Conservation (phyloP, 164 flowering plant genomes). For the Piper betle region DNA sequence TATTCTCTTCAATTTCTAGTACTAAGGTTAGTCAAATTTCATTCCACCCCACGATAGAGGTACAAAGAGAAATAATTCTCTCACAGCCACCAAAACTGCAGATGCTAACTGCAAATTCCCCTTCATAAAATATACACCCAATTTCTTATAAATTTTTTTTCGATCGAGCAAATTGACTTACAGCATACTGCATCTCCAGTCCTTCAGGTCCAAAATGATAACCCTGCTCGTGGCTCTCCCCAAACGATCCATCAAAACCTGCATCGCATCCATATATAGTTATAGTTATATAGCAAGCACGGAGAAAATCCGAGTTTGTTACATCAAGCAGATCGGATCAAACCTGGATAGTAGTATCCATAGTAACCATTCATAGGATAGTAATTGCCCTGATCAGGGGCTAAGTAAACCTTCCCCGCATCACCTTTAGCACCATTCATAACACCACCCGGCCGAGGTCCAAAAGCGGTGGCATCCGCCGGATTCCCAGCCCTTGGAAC, state of each 20-base stretch:
- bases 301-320: background rate
- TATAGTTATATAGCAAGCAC: background rate
- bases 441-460: constrained; percentile 33
- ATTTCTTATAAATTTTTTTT: too few relatives aligned
- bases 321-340: background rate
- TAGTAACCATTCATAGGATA: constrained; percentile 23
- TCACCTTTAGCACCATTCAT: constrained; percentile 25
- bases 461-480: constrained; percentile 30
- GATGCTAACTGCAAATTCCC: too few relatives aligned
- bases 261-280: constrained; percentile 1
- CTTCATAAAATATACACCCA: too few relatives aligned
- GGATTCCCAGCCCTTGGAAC: constrained; percentile 23
- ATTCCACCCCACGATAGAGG: too few relatives aligned
- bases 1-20: too few relatives aligned
- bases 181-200: constrained; percentile 36
- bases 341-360: constrained; percentile 51
- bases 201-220: constrained; percentile 26
- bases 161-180: constrained; percentile 10
- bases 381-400: constrained; percentile 19
- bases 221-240: constrained; percentile 30
- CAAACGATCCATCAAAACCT: constrained; percentile 35
- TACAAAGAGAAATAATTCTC: too few relatives aligned
- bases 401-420: constrained; percentile 21
- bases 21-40: too few relatives aligned
- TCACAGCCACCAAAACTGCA: too few relatives aligned